Evolutionary conservation across 768 basidiomycete genomes (phyloP).

Genomic region (Erythrobasidium yunnanense): DNA sequence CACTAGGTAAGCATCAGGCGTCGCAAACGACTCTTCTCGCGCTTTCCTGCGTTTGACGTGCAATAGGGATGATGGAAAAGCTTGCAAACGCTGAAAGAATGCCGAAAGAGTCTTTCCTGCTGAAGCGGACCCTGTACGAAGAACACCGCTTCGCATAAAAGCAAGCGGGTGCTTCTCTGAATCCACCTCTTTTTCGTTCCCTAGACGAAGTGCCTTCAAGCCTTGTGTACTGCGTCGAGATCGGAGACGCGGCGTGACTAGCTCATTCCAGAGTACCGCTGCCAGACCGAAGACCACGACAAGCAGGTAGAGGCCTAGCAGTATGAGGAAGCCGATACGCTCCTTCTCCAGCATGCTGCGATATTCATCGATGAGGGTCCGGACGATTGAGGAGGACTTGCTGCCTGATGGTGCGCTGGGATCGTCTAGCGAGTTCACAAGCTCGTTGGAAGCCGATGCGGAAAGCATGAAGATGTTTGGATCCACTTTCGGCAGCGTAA

Average conservation of each 20-base stretch:
- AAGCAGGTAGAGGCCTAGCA: slow-evolving; percentile 10
- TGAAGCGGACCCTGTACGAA: too few species aligned
- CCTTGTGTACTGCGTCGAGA: neutral
- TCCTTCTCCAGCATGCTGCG: slow-evolving; percentile 10
- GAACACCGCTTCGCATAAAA: too few species aligned
- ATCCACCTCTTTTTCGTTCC: too few species aligned
- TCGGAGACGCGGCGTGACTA: neutral
- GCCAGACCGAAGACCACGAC: slow-evolving; percentile 5
- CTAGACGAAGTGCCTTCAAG: neutral
- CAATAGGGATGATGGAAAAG: too few species aligned
- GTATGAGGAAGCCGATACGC: neutral
- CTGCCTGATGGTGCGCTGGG: neutral
- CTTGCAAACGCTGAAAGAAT: too few species aligned
- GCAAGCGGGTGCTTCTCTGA: too few species aligned
- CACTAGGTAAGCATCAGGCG: slow-evolving; percentile 36
- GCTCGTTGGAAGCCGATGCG: neutral
- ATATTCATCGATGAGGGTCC: slow-evolving; percentile 16
- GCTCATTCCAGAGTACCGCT: slow-evolving; percentile 18
- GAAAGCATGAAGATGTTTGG: slow-evolving; percentile 21
- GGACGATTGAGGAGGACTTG: neutral
- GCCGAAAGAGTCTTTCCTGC: too few species aligned
- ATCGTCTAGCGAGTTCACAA: slow-evolving; percentile 7
- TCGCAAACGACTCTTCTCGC: slow-evolving; percentile 35
- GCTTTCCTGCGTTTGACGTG: too few species aligned
- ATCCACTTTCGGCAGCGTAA: neutral